A percentile compares a stretch with the other conserved stretches of the same genome.
These are phyloP conservation scores for Geotrichum siamense DNA, from an alignment of 1,139 yeast species.

Conservation along the genomic window DNA sequence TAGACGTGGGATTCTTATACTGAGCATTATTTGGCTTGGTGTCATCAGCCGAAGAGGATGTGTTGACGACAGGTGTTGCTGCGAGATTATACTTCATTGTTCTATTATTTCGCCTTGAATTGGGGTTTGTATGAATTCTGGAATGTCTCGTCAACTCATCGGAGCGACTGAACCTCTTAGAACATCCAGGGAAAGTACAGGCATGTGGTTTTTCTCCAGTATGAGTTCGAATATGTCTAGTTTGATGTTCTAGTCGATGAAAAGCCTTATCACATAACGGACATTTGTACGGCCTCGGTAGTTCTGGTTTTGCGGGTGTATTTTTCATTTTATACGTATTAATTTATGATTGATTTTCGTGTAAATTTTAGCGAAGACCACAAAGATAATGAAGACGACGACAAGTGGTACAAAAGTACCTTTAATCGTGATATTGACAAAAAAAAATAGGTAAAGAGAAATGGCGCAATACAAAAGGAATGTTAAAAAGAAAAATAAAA, in stretches of 20 bases:
- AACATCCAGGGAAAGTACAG: constrained; percentile 82
- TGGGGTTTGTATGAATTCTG: constrained; percentile 79
- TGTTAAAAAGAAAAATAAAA: too few species aligned
- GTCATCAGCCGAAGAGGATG: constrained; percentile 13
- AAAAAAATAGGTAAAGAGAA: too few species aligned
- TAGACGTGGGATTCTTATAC: constrained; percentile 8
- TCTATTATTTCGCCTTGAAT: constrained; percentile 47
- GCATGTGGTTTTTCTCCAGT: constrained; percentile 94
- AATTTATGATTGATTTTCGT: not conserved
- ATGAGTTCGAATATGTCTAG: constrained; percentile 89
- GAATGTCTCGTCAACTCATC: constrained; percentile 89
- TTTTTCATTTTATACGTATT: not conserved
- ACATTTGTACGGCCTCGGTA: constrained; percentile 75
- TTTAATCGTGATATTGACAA: too few species aligned
- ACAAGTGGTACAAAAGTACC: too few species aligned
- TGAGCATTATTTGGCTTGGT: constrained; percentile 4
- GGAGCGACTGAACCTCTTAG: constrained; percentile 74
- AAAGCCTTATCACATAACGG: constrained; percentile 89
- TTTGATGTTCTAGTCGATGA: constrained; percentile 87
- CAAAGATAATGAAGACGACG: too few species aligned
- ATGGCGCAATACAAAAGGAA: too few species aligned
- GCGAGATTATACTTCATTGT: constrained; percentile 26
- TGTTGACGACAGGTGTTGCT: constrained; percentile 15
- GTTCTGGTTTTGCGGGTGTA: constrained; percentile 27
- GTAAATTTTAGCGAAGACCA: not conserved